Evolutionary conservation across 164 flowering plant species (phyloP).

Genomic region (Houttuynia cordata): DNA sequence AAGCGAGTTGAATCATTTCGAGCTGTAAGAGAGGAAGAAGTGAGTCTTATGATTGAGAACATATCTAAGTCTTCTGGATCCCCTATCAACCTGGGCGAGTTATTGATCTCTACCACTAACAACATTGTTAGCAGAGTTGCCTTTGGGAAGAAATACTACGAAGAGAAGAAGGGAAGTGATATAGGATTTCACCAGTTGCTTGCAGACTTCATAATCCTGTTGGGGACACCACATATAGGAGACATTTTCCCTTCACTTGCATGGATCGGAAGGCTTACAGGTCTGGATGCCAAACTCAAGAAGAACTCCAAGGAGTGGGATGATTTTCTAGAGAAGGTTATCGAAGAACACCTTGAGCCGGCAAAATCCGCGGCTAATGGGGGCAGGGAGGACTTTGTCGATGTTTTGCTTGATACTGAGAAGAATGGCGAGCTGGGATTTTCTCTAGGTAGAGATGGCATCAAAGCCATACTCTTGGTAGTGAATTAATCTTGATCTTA

Average conservation of each 20-base stretch:
- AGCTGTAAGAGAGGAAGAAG: constrained; percentile 11
- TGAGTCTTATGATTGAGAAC: constrained; percentile 4
- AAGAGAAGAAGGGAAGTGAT: background rate
- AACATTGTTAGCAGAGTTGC: constrained; percentile 7
- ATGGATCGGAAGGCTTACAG: constrained; percentile 13
- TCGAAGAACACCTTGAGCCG: background rate
- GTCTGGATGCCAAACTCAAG: constrained; percentile 8
- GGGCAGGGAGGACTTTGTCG: constrained; percentile 1
- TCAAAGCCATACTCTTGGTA: constrained; percentile 4
- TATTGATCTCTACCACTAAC: constrained; percentile 1
- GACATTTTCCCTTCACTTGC: constrained; percentile 11
- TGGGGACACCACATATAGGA: constrained; percentile 10
- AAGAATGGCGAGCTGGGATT: background rate
- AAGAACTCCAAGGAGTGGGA: constrained; percentile 3
- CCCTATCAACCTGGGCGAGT: constrained; percentile 3
- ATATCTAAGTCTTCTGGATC: background rate
- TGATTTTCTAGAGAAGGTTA: constrained; percentile 6
- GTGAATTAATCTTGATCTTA: background rate
- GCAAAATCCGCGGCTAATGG: background rate
- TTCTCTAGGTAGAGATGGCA: background rate
- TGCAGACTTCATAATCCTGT: constrained; percentile 1
- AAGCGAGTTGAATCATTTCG: constrained; percentile 9
- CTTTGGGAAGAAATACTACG: constrained; percentile 12
- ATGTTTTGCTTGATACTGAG: constrained; percentile 4
- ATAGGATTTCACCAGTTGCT: background rate